Evolutionary conservation across 352 stramenopile genomes (phyloP), one percentile per base, ranked within the genome.

Genomic region (Pythium utonaiense): DNA sequence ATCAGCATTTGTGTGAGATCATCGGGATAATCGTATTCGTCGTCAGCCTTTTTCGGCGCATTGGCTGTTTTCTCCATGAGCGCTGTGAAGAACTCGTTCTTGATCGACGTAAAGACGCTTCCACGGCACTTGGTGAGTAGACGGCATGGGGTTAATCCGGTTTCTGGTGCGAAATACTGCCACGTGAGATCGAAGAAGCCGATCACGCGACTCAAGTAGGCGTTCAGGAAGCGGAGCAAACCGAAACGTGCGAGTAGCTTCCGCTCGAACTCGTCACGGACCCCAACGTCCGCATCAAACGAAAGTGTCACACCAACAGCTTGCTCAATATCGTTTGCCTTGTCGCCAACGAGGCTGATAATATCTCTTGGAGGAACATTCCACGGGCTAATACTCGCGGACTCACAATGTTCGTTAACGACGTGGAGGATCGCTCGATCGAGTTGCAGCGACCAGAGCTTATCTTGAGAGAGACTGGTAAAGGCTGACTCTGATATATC

Each of bases 11-110:
- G 79, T 0, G 87, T 84, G 16, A 97, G 56, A 44, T 97, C 87
- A 30, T 96, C 86, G 0, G 90, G 90, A 59, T 97, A 97, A 40
- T 97, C 90, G 62, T 97, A 97, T 62, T 97, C 90, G 59, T 97
- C 90, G 28, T 97, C 90, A 1, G 82, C 74, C 55, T 86, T 88
- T 33, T 87, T 89, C 1, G 87, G 71, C 0, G 80, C 71, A 25
- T 89, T 94, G 3, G 84, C 69, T 4, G 89, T 97, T 17, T 75
- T 78, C 28, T 89, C 75, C 61, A 96, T 80, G 2, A 96, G 38
- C 10, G 70, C 44, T 1, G 74, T 80, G 61, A 96, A 88, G 10
- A 95, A 71, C 0, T 77, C 50, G 53, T 92, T 89, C 53, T 96
- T 96, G 57, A 91, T 77, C n/a, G 64, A 66, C 14, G 81, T 64